These are phyloP conservation scores for Ceratocystis papillata DNA, from an alignment of 2,329 filamentous ascomycete genomes.

Conservation along the genomic window DNA sequence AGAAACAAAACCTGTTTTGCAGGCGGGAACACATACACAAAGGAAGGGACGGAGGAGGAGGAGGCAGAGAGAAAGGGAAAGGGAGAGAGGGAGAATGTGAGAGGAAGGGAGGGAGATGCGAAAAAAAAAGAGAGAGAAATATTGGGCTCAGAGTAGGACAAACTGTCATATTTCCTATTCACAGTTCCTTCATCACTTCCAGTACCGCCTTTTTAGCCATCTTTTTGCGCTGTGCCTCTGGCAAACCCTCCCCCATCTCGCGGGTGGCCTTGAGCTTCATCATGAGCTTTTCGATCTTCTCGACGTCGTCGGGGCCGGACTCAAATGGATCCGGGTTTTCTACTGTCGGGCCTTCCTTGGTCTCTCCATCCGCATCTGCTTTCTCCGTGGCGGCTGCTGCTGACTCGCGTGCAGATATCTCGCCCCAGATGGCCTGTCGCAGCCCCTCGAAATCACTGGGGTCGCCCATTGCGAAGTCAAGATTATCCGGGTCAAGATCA, in stretches of 20 bases:
- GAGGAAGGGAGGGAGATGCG: too few relatives aligned
- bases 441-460: slow-evolving; percentile 43
- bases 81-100: too few relatives aligned
- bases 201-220: slow-evolving; percentile 51
- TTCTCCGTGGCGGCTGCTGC: slow-evolving; percentile 25
- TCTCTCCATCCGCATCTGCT: neutral
- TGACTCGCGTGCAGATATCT: slow-evolving; percentile 29
- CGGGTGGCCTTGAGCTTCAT: slow-evolving; percentile 50
- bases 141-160: neutral
- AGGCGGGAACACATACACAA: neutral
- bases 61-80: too few relatives aligned
- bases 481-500: slow-evolving; percentile 37
- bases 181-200: slow-evolving; percentile 54
- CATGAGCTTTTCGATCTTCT: slow-evolving; percentile 54
- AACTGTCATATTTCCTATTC: slow-evolving; percentile 15
- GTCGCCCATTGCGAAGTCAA: slow-evolving; percentile 42
- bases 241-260: slow-evolving; percentile 49
- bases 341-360: slow-evolving; percentile 18
- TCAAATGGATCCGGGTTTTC: slow-evolving; percentile 32
- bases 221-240: slow-evolving; percentile 49
- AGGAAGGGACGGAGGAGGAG: neutral
- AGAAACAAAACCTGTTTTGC: neutral
- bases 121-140: too few relatives aligned
- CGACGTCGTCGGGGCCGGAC: slow-evolving; percentile 40
- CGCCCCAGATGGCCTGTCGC: slow-evolving; percentile 42